These are phyloP conservation scores for Lachnellula hyalina DNA, from an alignment of 2,329 filamentous ascomycete genomes.

Conservation along the genomic window DNA sequence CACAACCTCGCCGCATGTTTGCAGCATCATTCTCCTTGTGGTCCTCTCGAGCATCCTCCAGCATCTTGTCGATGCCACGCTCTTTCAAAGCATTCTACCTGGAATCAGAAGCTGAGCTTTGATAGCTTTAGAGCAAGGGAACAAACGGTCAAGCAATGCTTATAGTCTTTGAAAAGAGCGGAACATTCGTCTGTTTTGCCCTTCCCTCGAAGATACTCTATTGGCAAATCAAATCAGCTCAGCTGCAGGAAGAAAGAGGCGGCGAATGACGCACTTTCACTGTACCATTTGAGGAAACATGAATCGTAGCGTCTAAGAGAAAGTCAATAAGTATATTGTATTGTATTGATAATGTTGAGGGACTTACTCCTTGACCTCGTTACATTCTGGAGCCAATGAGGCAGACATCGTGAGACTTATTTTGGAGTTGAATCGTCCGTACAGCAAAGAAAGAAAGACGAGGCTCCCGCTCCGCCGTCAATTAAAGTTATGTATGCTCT, in stretches of 20 bases:
- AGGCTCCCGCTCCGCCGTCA: neutral
- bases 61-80: constrained; percentile 84
- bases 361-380: constrained; percentile 86
- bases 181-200: constrained; percentile 81
- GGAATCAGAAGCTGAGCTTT: neutral
- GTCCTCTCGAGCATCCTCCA: constrained; percentile 85
- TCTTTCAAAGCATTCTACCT: constrained; percentile 76
- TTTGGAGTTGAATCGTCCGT: neutral
- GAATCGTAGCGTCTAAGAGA: constrained; percentile 77
- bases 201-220: constrained; percentile 85
- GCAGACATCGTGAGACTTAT: constrained; percentile 65
- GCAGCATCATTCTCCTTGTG: constrained; percentile 81
- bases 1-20: constrained; percentile 49
- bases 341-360: neutral
- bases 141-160: constrained; percentile 72
- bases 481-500: neutral
- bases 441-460: neutral
- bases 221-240: constrained; percentile 6
- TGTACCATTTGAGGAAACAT: constrained; percentile 99
- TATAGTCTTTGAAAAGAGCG: constrained; percentile 81
- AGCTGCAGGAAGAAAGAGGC: constrained; percentile 12
- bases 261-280: constrained; percentile 67
- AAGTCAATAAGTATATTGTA: constrained; percentile 2
- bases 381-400: constrained; percentile 90
- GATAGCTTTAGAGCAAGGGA: neutral